Percentiles rank a stretch among this genome's conserved stretches.
Conservation (phyloP, 305 asterid species). For the Nicotiana rustica region DNA sequence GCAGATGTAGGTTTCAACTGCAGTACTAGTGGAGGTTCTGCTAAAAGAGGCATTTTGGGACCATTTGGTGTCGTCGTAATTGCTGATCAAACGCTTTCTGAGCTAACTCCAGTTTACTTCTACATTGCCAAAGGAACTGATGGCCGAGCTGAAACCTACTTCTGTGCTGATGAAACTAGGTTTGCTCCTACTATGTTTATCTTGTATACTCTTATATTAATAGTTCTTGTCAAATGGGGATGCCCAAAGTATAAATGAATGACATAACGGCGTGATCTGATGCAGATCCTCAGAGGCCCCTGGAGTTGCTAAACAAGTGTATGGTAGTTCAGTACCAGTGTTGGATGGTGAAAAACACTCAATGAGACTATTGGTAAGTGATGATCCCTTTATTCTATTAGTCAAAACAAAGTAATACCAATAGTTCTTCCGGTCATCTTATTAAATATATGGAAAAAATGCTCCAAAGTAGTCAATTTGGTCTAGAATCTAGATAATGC, state of each 20-base stretch:
- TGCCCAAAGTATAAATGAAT: neutral
- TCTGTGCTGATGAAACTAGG: constrained; percentile 81
- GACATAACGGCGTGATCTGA: neutral
- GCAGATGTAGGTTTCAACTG: constrained; percentile 56
- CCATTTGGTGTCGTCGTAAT: constrained; percentile 83
- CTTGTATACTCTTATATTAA: neutral
- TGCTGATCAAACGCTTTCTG: constrained; percentile 63
- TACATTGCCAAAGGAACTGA: constrained; percentile 63
- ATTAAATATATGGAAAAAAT: neutral
- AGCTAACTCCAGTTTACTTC: constrained; percentile 81
- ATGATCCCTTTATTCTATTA: neutral
- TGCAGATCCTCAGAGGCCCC: constrained; percentile 76
- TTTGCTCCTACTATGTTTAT: constrained; percentile 38
- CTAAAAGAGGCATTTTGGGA: constrained; percentile 72
- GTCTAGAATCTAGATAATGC: neutral
- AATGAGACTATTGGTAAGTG: constrained; percentile 74
- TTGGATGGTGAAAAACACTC: constrained; percentile 68
- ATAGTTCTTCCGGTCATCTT: neutral
- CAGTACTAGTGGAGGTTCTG: constrained; percentile 75
- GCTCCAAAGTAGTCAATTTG: neutral
- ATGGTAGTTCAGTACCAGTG: constrained; percentile 81
- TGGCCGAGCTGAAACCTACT: constrained; percentile 61
- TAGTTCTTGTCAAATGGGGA: neutral
- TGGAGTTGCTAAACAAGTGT: constrained; percentile 67
- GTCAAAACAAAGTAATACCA: neutral